Evolutionary conservation across 73 alveolate genomes (phyloP).

Genomic region (Stentor coeruleus): DNA sequence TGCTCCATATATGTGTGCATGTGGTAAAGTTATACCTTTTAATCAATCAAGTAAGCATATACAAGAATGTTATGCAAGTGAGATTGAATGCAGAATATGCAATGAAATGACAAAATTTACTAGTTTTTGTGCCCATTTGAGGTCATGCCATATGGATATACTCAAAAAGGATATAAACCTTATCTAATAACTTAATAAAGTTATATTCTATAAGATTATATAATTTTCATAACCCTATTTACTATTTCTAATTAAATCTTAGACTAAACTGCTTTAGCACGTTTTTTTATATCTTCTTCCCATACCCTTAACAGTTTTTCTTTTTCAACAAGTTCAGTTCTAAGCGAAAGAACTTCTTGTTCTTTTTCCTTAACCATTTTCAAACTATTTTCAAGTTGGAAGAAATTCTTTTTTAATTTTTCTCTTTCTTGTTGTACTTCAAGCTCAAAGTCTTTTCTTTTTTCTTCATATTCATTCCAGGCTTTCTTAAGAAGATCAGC

Average conservation of each 20-base stretch:
- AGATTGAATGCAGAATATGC: background rate
- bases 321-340: background rate
- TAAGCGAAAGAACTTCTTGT: background rate
- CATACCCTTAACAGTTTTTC: background rate
- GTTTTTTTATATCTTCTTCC: background rate
- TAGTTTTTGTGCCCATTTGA: background rate
- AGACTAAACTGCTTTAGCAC: too few relatives aligned
- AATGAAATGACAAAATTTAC: background rate
- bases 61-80: background rate
- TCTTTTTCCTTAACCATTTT: background rate
- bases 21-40: background rate
- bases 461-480: background rate
- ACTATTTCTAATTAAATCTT: too few relatives aligned
- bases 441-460: background rate
- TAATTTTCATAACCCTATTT: too few relatives aligned
- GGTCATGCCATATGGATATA: background rate
- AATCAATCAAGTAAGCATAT: background rate
- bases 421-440: background rate
- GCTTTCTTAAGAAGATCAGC: background rate
- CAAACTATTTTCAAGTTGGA: background rate
- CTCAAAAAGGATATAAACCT: too few relatives aligned
- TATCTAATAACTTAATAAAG: too few relatives aligned
- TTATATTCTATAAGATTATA: too few relatives aligned
- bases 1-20: background rate
- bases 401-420: slow-evolving; percentile 26